A percentile compares a stretch with the other conserved stretches of the same genome.
These are phyloP conservation scores for Tricholoma matsutake DNA, from an alignment of 768 basidiomycete genomes.

Conservation along the genomic window DNA sequence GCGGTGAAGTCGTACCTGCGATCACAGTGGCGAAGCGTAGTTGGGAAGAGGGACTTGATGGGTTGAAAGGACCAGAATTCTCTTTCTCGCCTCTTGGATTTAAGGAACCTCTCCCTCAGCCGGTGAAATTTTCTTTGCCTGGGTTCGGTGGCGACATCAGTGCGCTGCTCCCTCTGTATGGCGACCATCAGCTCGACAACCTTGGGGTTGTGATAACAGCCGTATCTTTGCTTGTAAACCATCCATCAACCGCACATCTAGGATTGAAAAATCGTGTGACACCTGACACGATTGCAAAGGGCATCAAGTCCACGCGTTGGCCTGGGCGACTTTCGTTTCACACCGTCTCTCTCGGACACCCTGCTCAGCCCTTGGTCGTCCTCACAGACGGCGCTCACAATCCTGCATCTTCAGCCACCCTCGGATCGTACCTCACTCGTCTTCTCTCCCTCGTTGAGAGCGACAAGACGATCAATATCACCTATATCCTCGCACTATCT, in stretches of 20 bases:
- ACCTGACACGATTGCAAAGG: conserved; percentile 45
- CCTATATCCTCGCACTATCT: conserved; percentile 75
- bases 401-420: conserved; percentile 58
- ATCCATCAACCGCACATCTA: conserved; percentile 29
- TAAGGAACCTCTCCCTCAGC: conserved; percentile 36
- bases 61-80: conserved; percentile 25
- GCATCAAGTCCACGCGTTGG: conserved; percentile 60
- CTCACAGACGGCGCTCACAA: conserved; percentile 97
- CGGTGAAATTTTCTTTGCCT: conserved; percentile 40
- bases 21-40: conserved; percentile 29
- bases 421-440: conserved; percentile 49
- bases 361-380: conserved; percentile 32
- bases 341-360: conserved; percentile 22
- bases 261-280: conserved; percentile 40
- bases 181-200: conserved; percentile 85
- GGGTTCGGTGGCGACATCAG: conserved; percentile 42
- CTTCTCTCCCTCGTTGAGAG: conserved; percentile 18
- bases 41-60: conserved; percentile 35
- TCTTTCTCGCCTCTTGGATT: conserved; percentile 24
- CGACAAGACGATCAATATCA: conserved; percentile 38
- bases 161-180: conserved; percentile 63
- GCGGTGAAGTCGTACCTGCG: conserved; percentile 37
- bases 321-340: conserved; percentile 82
- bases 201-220: conserved; percentile 63
- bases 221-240: conserved; percentile 53